Conservation (phyloP, 208 protist genomes). For the Trypanosoma brucei region DNA sequence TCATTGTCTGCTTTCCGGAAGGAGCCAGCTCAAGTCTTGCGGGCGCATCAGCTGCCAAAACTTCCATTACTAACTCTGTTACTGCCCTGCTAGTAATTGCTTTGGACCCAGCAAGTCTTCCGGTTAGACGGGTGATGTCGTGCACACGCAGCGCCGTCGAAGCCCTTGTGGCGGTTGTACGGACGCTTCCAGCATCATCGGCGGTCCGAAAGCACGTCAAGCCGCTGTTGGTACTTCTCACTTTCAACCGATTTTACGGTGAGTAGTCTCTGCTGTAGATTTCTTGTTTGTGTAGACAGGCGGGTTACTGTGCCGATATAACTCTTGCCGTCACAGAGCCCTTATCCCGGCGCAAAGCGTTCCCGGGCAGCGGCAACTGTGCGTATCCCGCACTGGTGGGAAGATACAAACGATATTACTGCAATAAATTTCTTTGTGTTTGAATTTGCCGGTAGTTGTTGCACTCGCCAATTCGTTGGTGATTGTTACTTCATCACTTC, state of each 20-base stretch:
- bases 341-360: background rate
- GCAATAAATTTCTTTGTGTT: no score
- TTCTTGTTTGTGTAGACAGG: background rate
- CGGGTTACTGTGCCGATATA: conserved; percentile 3
- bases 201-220: conserved; percentile 44
- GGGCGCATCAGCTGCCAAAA: conserved; percentile 18
- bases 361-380: no score
- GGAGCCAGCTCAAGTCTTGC: conserved; percentile 10
- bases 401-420: no score
- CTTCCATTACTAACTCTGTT: conserved; percentile 40
- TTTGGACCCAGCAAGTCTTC: conserved; percentile 48
- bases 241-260: conserved; percentile 86
- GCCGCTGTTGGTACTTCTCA: conserved; percentile 60
- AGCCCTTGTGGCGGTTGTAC: conserved; percentile 54
- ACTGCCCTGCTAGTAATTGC: conserved; percentile 41
- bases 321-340: background rate
- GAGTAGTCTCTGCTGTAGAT: background rate
- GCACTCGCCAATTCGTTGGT: no score
- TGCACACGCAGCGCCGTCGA: conserved; percentile 61
- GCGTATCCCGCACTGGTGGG: no score
- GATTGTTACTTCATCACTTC: no score
- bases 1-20: conserved; percentile 44
- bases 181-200: conserved; percentile 26
- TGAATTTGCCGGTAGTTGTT: no score
- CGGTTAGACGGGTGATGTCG: conserved; percentile 43